Base-by-base conservation (phyloP, 2,329 filamentous ascomycete species). In the Apiospora malaysiana region DNA sequence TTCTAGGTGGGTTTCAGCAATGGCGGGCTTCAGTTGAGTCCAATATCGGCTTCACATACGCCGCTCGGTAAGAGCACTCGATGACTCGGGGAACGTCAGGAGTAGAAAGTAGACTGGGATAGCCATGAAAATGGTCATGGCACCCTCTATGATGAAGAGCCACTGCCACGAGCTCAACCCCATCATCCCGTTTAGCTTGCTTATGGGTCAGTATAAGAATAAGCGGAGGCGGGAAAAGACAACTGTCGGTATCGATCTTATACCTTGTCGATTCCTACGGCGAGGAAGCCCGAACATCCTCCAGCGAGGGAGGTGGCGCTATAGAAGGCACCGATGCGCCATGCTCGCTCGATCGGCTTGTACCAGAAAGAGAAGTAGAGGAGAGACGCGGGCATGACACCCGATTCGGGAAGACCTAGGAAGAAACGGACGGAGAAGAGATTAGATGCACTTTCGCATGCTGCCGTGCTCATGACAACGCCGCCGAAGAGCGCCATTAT, bases 401-500 rank as follows among this genome's bases (percentile, higher is more conserved):
- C 77, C 2, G 78, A 76, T 56, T 79, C 77, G 49, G 76, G 74
- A 16, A 73, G 71, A 0, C 77, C 77, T 63, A 78, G 72, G 14
- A 75, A 71, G 56, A 78, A 74, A 2, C 77, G 72, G 7, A 68
- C 70, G 5, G 74, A 72, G 14, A 78, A 68, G 23, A 78, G 71
- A 32, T 73, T 73, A n/a, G 73, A 74, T 51, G 77, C 75, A 42
- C 72, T 74, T 14, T 69, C 73, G 2, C 73, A 72, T 4, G 74
- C 74, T 16, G 75, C 74, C 2, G 74, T 71, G 32, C 73, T 74
- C 69, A 77, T 75, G 45, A 76, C 73, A 23, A 68, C 66, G 3
- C 78, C 78, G 75, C 78, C 79, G 37, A 70, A 71, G 16, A 74
- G 72, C 72, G 80, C 77, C 32, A 77, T 72, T 23, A 78, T 73